Evolutionary conservation across 495 filamentous ascomycete genomes (phyloP).

Genomic region (Geopyxis carbonaria): DNA sequence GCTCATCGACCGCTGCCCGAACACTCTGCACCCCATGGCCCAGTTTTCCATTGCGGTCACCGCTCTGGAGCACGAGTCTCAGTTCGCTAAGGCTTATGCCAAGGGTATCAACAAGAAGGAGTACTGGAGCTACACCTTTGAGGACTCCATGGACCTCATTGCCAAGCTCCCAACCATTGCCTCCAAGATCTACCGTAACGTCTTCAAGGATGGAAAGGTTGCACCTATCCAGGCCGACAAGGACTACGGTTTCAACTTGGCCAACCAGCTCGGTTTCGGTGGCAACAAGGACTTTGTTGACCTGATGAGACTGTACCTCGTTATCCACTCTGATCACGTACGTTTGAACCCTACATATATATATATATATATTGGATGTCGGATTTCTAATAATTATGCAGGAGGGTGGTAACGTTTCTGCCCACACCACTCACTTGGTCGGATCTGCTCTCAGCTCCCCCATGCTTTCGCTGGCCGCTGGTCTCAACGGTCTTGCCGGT

Average conservation of each 20-base stretch:
- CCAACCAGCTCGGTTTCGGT: slow-evolving; percentile 93
- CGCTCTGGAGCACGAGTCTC: slow-evolving; percentile 93
- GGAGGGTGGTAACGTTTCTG: slow-evolving; percentile 95
- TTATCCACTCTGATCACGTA: slow-evolving; percentile 90
- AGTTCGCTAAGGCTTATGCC: slow-evolving; percentile 93
- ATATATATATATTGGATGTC: background rate
- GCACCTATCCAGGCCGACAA: slow-evolving; percentile 87
- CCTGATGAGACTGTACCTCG: slow-evolving; percentile 93
- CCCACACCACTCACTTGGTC: slow-evolving; percentile 95
- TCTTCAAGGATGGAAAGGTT: slow-evolving; percentile 99
- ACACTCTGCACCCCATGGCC: slow-evolving; percentile 96
- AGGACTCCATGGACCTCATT: slow-evolving; percentile 99
- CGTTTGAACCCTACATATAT: slow-evolving; percentile 3
- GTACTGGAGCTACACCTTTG: slow-evolving; percentile 98
- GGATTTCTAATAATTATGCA: background rate
- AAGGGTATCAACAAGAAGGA: slow-evolving; percentile 98
- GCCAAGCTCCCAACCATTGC: slow-evolving; percentile 98
- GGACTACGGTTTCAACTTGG: slow-evolving; percentile 96
- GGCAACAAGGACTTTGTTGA: slow-evolving; percentile 95
- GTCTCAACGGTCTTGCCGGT: slow-evolving; percentile 92
- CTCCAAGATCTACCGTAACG: slow-evolving; percentile 95
- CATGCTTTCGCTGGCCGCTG: slow-evolving; percentile 87
- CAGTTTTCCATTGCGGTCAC: slow-evolving; percentile 93
- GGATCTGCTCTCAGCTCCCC: slow-evolving; percentile 93
- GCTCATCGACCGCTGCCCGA: slow-evolving; percentile 97